A percentile compares a stretch with the other conserved stretches of the same genome.
phyloP scores from a whole-genome alignment of 192 early-diverging fungal species.

The Entomortierella beljakovae region DNA sequence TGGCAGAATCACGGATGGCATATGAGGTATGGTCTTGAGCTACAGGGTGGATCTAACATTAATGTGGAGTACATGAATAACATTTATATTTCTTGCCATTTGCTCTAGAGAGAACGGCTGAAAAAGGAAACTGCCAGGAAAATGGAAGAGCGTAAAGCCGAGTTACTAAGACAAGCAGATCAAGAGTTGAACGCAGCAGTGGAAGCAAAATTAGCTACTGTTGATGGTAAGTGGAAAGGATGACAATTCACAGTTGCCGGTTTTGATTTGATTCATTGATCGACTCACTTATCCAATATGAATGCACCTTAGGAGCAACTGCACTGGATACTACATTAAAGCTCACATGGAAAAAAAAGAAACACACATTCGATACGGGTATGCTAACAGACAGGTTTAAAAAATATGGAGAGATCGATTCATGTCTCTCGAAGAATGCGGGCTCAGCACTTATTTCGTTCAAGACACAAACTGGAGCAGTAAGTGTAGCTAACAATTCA shows the following conservation, averaged over 20 bases:
- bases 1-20: conserved; percentile 55
- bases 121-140: conserved; percentile 34
- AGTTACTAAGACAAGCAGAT: conserved; percentile 30
- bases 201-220: conserved; percentile 14
- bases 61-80: neutral
- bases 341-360: conserved; percentile 65
- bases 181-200: conserved; percentile 14
- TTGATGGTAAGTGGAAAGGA: conserved; percentile 16
- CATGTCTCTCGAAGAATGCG: conserved; percentile 56
- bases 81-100: neutral
- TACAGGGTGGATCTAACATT: neutral
- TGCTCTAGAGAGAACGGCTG: conserved; percentile 32
- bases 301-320: conserved; percentile 17
- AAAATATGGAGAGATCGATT: conserved; percentile 56
- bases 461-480: conserved; percentile 60
- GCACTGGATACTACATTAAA: conserved; percentile 59
- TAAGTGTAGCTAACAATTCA: conserved; percentile 27
- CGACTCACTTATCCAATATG: too few species aligned
- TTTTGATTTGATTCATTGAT: too few species aligned
- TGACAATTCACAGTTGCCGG: too few species aligned
- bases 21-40: conserved; percentile 32
- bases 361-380: conserved; percentile 43
- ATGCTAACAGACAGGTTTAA: conserved; percentile 44
- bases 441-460: conserved; percentile 56
- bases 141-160: conserved; percentile 27